Evolutionary conservation across 306 rosid species (phyloP), one percentile per base, ranked within the genome.

Genomic region (Acacia confusa): DNA sequence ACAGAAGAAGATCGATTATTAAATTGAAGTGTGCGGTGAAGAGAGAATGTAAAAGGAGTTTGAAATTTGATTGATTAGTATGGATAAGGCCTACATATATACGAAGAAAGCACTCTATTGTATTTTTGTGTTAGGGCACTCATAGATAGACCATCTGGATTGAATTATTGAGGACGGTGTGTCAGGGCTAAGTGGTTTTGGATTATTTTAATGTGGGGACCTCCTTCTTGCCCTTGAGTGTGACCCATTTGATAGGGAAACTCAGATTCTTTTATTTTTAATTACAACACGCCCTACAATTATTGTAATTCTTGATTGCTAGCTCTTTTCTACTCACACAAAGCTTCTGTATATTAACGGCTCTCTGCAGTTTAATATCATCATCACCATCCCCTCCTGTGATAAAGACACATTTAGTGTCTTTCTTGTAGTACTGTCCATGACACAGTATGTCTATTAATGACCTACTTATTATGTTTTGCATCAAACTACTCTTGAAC

Each of bases 91-190:
- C 45, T 19, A 19, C 8, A 67, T 3, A 34, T 9, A 34, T 7
- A 12, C 47, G 20, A 67, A 20, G 34, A 25, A 30, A 32, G 63
- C 43, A 6, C 22, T 15, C 15, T 65, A 1, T 32, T 24, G 15
- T 60, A 15, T 67, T 67, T 1, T 32, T 24, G 15, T 60, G 27
- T 67, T 67, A 17, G 12, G 48, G 20, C 17, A 75, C 63, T 28
- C 57, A 12, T 70, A 36, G 64, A 70, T 60, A 20, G 44, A 17
- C 45, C 10, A 8, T 73, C 14, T 8, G 80, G 53, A 43, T 70
- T 85, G 83, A 85, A 90, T 89, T 88, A 92, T 90, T 92, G 88
- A 80, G 64, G 69, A 17, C 9, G 76, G 75, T 45, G 90, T 72
- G 90, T 57, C 85, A 8, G 40, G 79, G 81, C 79, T 75, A 65